These are phyloP conservation scores for Nymphaea thermarum DNA, from an alignment of 164 flowering plant genomes.

Conservation along the genomic window DNA sequence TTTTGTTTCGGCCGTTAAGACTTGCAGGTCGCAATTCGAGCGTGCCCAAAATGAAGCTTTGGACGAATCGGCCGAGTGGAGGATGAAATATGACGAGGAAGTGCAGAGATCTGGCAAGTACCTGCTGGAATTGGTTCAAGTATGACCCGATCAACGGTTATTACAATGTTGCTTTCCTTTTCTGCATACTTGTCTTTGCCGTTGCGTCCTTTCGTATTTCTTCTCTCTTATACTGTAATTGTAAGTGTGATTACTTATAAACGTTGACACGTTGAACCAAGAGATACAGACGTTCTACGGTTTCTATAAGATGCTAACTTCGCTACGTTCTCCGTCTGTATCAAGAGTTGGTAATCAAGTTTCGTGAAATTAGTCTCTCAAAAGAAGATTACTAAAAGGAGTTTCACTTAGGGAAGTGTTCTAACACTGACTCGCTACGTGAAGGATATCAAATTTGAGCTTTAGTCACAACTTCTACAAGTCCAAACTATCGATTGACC, in stretches of 20 bases:
- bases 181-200: neutral
- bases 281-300: no score
- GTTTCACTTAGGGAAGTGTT: no score
- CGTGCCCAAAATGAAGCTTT: slow-evolving; percentile 79
- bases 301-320: no score
- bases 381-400: no score
- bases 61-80: slow-evolving; percentile 99
- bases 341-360: no score
- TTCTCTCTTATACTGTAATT: neutral
- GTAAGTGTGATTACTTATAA: neutral
- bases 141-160: slow-evolving; percentile 7
- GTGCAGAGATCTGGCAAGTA: slow-evolving; percentile 40
- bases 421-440: no score
- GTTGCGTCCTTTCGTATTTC: neutral
- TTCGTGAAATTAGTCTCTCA: no score
- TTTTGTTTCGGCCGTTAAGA: neutral
- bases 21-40: slow-evolving; percentile 71
- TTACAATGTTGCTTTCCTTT: neutral
- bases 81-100: slow-evolving; percentile 58
- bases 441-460: no score
- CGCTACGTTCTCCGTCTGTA: no score
- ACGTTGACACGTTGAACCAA: no score
- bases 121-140: slow-evolving; percentile 37
- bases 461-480: no score
- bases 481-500: no score